phyloP scores from a whole-genome alignment of 2,329 filamentous ascomycete species.

The Neurospora crassa region DNA sequence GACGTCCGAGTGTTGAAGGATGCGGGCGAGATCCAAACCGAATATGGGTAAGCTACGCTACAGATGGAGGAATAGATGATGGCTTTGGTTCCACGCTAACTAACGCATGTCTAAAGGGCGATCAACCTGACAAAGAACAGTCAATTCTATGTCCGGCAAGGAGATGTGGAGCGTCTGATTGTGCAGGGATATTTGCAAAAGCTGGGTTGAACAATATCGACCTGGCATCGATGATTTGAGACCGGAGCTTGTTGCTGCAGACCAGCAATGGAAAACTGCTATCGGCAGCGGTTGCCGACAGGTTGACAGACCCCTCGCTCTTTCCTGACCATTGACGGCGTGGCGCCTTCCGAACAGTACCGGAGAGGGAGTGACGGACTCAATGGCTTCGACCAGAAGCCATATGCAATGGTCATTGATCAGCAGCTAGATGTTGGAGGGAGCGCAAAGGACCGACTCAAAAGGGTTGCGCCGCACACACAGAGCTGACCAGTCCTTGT shows the following conservation, averaged over 20 bases:
- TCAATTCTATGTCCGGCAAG: conserved; percentile 93
- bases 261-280: background rate
- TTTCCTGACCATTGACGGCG: background rate
- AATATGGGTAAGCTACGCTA: conserved; percentile 70
- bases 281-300: background rate
- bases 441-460: background rate
- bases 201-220: conserved; percentile 51
- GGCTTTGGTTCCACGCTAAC: background rate
- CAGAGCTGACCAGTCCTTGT: conserved; percentile 14
- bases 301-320: background rate
- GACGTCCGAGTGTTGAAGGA: conserved; percentile 94
- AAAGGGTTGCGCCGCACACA: background rate
- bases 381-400: background rate
- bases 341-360: background rate
- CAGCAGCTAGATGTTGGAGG: background rate
- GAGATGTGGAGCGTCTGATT: conserved; percentile 90
- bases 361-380: background rate
- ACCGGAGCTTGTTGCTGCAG: background rate
- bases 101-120: conserved; percentile 45
- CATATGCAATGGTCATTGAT: background rate
- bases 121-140: conserved; percentile 97
- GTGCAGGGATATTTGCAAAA: conserved; percentile 91
- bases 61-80: background rate
- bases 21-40: conserved; percentile 96
- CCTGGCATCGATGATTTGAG: background rate